Evolutionary conservation across 2,329 filamentous ascomycete species (phyloP).

Genomic region (Stromatinia cepivora): DNA sequence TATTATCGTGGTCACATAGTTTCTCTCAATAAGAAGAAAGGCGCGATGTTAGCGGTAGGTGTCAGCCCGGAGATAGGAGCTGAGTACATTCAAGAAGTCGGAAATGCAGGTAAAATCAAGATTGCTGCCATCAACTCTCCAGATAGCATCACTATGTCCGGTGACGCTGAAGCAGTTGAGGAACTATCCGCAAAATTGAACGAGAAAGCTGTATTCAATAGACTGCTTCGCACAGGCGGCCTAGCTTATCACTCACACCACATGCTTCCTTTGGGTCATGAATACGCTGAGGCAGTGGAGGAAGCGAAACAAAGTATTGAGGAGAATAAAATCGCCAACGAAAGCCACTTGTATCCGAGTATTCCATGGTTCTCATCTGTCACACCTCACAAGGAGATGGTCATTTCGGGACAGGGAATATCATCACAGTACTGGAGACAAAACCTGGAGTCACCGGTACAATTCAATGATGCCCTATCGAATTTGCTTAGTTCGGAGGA

Average conservation of each 20-base stretch:
- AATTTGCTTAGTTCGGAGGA: too few relatives aligned
- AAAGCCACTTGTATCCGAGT: too few relatives aligned
- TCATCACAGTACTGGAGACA: slow-evolving; percentile 29
- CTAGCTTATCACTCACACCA: slow-evolving; percentile 27
- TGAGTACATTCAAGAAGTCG: neutral
- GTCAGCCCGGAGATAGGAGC: slow-evolving; percentile 9
- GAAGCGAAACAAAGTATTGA: too few relatives aligned
- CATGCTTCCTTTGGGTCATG: slow-evolving; percentile 17
- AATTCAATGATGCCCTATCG: slow-evolving; percentile 22
- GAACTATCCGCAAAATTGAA: neutral
- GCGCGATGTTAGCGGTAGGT: slow-evolving; percentile 27
- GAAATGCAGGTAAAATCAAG: neutral
- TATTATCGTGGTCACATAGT: slow-evolving; percentile 42
- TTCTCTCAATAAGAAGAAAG: neutral
- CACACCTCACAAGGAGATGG: too few relatives aligned
- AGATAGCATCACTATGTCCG: slow-evolving; percentile 32
- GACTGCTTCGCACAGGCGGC: slow-evolving; percentile 15
- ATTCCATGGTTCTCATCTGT: too few relatives aligned
- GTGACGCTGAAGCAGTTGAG: slow-evolving; percentile 21
- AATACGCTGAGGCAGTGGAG: slow-evolving; percentile 18
- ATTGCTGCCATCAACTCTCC: slow-evolving; percentile 37
- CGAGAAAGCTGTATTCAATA: slow-evolving; percentile 29
- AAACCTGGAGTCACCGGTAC: slow-evolving; percentile 26
- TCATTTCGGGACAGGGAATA: too few relatives aligned
- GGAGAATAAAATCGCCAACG: too few relatives aligned